phyloP scores from a whole-genome alignment of 2,329 filamentous ascomycete genomes.

The Fusarium hostae region DNA sequence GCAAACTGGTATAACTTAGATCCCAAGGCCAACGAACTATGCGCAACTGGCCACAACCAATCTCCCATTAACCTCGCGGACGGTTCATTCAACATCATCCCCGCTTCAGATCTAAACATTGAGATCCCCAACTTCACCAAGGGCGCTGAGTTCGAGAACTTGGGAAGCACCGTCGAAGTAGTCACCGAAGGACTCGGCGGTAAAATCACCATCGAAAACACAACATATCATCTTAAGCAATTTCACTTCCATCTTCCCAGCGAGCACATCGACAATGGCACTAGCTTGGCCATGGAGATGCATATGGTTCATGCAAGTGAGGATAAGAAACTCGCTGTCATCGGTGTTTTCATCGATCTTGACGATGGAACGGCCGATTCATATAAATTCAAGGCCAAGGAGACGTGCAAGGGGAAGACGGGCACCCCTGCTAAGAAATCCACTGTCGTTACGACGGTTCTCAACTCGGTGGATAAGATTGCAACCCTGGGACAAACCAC shows the following conservation, averaged over 20 bases:
- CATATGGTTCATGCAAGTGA: conserved; percentile 45
- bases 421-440: conserved; percentile 16
- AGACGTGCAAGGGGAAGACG: background rate
- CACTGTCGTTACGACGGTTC: conserved; percentile 51
- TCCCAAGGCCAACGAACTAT: conserved; percentile 55
- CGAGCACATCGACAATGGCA: conserved; percentile 64
- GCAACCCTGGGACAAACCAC: conserved; percentile 53
- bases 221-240: conserved; percentile 59
- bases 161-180: conserved; percentile 64
- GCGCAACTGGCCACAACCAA: conserved; percentile 61
- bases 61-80: conserved; percentile 65
- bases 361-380: conserved; percentile 12
- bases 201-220: conserved; percentile 54
- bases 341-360: conserved; percentile 42
- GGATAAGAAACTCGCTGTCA: conserved; percentile 44
- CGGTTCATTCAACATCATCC: conserved; percentile 42
- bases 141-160: conserved; percentile 60
- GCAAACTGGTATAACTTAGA: conserved; percentile 63
- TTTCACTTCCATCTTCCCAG: conserved; percentile 71
- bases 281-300: conserved; percentile 46
- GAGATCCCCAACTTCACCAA: conserved; percentile 50
- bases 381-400: background rate
- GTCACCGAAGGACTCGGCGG: conserved; percentile 55
- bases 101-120: conserved; percentile 48
- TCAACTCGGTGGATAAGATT: conserved; percentile 48